These are phyloP conservation scores for Porphyra umbilicalis DNA, from an alignment of 31 red algal species.

Conservation along the genomic window DNA sequence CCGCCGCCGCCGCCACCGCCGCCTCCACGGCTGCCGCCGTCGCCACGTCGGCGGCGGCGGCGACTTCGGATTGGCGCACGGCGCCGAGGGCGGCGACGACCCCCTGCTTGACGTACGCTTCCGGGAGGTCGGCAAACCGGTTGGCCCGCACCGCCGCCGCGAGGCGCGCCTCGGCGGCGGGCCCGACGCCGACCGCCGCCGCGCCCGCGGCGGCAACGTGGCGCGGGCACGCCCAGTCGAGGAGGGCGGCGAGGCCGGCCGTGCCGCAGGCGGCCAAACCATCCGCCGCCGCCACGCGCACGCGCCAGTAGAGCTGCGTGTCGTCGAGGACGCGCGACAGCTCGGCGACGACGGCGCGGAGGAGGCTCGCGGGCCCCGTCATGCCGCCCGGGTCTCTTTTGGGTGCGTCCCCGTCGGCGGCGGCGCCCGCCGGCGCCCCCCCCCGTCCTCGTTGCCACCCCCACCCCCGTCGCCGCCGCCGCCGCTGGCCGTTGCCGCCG, in stretches of 20 bases:
- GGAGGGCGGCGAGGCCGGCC: not conserved
- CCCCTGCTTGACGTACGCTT: not conserved
- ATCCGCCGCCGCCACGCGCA: conserved; percentile 43
- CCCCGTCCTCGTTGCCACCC: not conserved
- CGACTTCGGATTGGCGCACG: not conserved
- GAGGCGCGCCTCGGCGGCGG: not conserved
- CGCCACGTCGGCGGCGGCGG: not conserved
- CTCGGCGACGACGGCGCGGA: not conserved
- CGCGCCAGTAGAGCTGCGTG: conserved; percentile 59
- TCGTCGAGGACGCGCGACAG: conserved; percentile 33
- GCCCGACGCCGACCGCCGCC: not conserved
- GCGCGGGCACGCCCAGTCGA: not conserved
- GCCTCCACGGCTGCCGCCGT: not conserved
- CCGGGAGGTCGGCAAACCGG: not conserved
- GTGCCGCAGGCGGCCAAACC: conserved; percentile 13
- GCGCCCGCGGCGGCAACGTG: not conserved
- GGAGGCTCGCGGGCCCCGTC: not conserved
- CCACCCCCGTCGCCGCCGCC: too few species aligned
- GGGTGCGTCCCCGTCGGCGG: not conserved
- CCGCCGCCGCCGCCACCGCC: too few species aligned
- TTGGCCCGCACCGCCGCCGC: not conserved
- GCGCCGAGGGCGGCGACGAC: not conserved
- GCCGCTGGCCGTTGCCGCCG: too few species aligned
- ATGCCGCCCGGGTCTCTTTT: not conserved
- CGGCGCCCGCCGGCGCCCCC: not conserved